These are phyloP conservation scores for Ogataea neopini DNA, from an alignment of 805 yeast genomes.

Conservation along the genomic window DNA sequence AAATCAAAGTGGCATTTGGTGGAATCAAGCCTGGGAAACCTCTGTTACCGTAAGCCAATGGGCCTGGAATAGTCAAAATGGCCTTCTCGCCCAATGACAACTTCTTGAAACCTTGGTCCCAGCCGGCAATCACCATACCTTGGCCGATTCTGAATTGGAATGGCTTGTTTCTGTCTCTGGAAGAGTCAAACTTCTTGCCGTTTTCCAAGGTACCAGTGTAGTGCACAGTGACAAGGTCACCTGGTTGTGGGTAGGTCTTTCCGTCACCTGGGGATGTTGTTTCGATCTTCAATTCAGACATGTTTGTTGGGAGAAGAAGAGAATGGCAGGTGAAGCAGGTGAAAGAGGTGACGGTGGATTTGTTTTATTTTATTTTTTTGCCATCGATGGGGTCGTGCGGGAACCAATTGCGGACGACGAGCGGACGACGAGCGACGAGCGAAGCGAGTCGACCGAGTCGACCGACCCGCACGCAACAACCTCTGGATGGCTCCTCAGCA, in stretches of 20 bases:
- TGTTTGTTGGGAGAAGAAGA: constrained; percentile 2
- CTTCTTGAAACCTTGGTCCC: constrained; percentile 95
- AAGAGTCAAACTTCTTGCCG: constrained; percentile 95
- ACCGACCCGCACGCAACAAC: too few species aligned
- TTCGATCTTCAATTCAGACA: constrained; percentile 37
- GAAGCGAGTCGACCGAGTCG: constrained; percentile 1
- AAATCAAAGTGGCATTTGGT: constrained; percentile 90
- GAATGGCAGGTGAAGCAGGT: background rate
- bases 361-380: background rate
- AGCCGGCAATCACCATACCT: constrained; percentile 94
- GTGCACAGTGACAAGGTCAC: constrained; percentile 91
- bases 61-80: constrained; percentile 86
- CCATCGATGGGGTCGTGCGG: background rate
- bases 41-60: constrained; percentile 89
- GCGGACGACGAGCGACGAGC: background rate
- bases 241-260: constrained; percentile 77
- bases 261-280: constrained; percentile 65
- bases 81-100: constrained; percentile 93
- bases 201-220: constrained; percentile 94
- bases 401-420: background rate
- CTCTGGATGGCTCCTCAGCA: background rate
- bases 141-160: constrained; percentile 94
- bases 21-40: constrained; percentile 98
- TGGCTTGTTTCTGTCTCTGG: constrained; percentile 92
- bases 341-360: background rate